Percentiles rank a stretch among this genome's conserved stretches.
Evolutionary conservation across 2,329 filamentous ascomycete genomes (phyloP).

Genomic region (Colletotrichum eleusines): DNA sequence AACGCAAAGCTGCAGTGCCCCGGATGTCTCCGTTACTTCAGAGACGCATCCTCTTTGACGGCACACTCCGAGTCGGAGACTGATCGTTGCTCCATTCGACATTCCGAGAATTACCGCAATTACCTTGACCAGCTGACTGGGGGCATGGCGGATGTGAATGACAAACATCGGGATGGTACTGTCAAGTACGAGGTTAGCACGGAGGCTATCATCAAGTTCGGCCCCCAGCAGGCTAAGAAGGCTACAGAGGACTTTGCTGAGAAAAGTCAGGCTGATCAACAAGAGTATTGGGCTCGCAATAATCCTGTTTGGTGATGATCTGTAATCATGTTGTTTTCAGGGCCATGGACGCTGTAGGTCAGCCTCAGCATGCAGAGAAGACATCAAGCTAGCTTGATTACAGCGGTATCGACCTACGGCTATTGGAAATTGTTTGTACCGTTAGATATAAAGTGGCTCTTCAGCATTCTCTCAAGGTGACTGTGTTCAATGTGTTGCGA

Average conservation of each 20-base stretch:
- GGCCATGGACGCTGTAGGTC: background rate
- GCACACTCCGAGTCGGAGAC: constrained; percentile 62
- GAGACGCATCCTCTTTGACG: constrained; percentile 56
- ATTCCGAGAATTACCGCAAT: constrained; percentile 53
- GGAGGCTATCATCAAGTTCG: constrained; percentile 39
- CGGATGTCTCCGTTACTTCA: constrained; percentile 57
- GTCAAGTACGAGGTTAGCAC: constrained; percentile 49
- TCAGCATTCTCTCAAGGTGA: background rate
- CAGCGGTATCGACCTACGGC: background rate
- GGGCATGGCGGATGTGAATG: constrained; percentile 52
- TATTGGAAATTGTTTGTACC: background rate
- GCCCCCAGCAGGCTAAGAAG: constrained; percentile 12
- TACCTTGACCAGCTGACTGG: constrained; percentile 56
- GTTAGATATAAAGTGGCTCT: background rate
- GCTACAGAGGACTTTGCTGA: constrained; percentile 14
- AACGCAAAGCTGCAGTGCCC: constrained; percentile 57
- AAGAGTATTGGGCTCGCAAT: constrained; percentile 16
- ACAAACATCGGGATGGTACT: constrained; percentile 50
- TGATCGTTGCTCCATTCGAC: constrained; percentile 57
- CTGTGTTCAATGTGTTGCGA: background rate
- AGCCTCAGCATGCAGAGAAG: background rate
- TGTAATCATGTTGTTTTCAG: background rate
- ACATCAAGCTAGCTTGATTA: background rate
- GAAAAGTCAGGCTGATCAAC: constrained; percentile 20
- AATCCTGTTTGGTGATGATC: constrained; percentile 30